Conservation (phyloP, 1,284 basidiomycete species). For the Schizophyllum commune region DNA sequence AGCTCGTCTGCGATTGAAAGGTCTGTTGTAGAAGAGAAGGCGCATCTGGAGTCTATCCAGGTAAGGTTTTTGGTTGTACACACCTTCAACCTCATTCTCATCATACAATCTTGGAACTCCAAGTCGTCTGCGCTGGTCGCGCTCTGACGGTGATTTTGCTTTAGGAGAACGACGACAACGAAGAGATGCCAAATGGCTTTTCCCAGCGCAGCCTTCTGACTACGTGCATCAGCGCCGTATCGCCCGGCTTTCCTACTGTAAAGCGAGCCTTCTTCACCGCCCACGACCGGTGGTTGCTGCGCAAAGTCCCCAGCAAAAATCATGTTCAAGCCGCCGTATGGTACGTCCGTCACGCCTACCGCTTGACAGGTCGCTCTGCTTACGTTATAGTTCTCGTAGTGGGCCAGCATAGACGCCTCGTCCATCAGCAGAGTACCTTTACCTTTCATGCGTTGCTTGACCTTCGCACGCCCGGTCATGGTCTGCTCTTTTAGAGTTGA, state of each 20-base stretch:
- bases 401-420: conserved; percentile 19
- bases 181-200: conserved; percentile 28
- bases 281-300: conserved; percentile 17
- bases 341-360: conserved; percentile 6
- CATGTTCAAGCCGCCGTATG: conserved; percentile 22
- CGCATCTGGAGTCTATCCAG: conserved; percentile 19
- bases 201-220: conserved; percentile 20
- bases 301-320: conserved; percentile 16
- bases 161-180: conserved; percentile 25
- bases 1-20: conserved; percentile 11
- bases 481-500: not conserved
- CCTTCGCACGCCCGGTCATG: not conserved
- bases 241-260: conserved; percentile 14
- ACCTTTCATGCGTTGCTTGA: conserved; percentile 10
- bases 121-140: conserved; percentile 3
- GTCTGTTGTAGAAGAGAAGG: not conserved
- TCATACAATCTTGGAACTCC: conserved; percentile 23
- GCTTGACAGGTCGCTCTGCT: conserved; percentile 6
- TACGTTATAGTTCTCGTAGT: conserved; percentile 12
- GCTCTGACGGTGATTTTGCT: conserved; percentile 29
- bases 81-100: conserved; percentile 26
- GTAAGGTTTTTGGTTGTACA: conserved; percentile 26
- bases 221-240: not conserved
- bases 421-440: conserved; percentile 18
- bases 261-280: conserved; percentile 10